Conservation (phyloP, 805 yeast species). For the Blastobotrys attinorum region DNA sequence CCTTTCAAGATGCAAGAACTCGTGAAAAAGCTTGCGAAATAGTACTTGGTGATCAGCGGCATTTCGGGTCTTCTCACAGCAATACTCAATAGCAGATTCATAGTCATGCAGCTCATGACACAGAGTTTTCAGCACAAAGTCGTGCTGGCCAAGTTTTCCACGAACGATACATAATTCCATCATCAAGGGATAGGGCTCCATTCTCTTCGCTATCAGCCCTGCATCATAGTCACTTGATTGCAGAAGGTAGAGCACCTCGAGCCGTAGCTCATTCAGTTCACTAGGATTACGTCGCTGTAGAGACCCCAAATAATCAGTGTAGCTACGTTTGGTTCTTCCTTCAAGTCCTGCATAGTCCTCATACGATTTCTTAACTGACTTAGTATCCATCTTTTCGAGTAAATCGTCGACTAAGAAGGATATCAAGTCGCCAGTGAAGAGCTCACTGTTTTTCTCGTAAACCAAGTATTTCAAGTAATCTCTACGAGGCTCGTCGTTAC, state of each 20-base stretch:
- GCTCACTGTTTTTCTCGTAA: conserved; percentile 19
- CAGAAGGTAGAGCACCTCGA: conserved; percentile 21
- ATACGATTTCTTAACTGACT: conserved; percentile 16
- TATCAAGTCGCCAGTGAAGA: conserved; percentile 27
- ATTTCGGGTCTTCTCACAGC: no score
- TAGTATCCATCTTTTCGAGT: conserved; percentile 19
- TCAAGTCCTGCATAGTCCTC: conserved; percentile 6
- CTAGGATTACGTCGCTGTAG: conserved; percentile 1
- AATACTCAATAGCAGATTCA: conserved; percentile 27
- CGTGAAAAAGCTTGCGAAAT: conserved; percentile 21
- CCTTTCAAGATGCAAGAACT: conserved; percentile 18
- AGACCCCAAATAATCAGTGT: conserved; percentile 17
- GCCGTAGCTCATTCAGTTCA: conserved; percentile 17
- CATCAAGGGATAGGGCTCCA: conserved; percentile 20
- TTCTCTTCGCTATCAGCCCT: conserved; percentile 17
- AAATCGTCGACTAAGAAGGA: conserved; percentile 28
- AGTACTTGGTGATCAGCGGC: conserved; percentile 15
- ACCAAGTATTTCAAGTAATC: conserved; percentile 29
- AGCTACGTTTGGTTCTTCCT: conserved; percentile 24
- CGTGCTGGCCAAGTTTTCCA: conserved; percentile 27
- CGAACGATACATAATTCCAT: conserved; percentile 29
- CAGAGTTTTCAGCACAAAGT: conserved; percentile 26
- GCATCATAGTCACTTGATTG: conserved; percentile 19
- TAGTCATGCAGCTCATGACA: conserved; percentile 28
- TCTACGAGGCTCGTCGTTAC: conserved; percentile 30